Base-by-base conservation (phyloP, 2,329 filamentous ascomycete genomes). In the Neofusicoccum kwambonambiense region DNA sequence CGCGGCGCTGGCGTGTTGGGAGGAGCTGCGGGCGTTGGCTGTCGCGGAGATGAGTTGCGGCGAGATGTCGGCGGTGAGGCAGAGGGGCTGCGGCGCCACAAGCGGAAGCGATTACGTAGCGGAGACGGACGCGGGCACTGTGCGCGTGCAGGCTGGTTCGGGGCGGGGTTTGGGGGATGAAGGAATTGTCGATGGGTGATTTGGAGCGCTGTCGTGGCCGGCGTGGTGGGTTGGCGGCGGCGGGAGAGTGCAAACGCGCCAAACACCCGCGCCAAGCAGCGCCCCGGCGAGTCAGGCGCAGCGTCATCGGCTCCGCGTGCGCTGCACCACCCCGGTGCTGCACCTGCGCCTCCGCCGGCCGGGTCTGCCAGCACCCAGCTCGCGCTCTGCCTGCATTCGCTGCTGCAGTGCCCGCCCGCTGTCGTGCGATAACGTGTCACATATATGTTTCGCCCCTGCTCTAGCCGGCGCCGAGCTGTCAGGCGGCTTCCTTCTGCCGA, bases 31-130 rank as follows among this genome's bases (percentile, higher is more conserved):
- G 61, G 56, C 56, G 56, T 49, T 54, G 22, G 60, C 37, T 42
- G 62, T 64, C 62, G 62, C 62, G 62, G 62, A 64, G 62, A 63
- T 52, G 62, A 56, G 62, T 17, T 56, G 62, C 62, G 62, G 50
- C 41, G 62, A 51, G 50, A 52, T 54, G 62, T 64, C 49, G 62
- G 62, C 62, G 62, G 62, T 64, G 62, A 64, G 34, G 41, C 34
- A 64, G 62, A 49, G 62, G 51, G 62, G 61, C 27, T 45, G 41
- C 61, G 22, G 61, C n/a, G 61, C 61, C 61, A 45, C 60, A 45
- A 51, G 49, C 50, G 51, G 42, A 13, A 13, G 62, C 27, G 45
- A 49, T 64, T 64, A 56, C 47, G 47, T 63, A 44, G 51, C 51
- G 50, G 19, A 17, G 51, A 57, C n/a, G 34, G 27, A 45, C 37